Percentiles rank a stretch among this genome's conserved stretches.
These are phyloP conservation scores for Sergeia podlipaevii DNA, from an alignment of 208 protist species.

Conservation along the genomic window DNA sequence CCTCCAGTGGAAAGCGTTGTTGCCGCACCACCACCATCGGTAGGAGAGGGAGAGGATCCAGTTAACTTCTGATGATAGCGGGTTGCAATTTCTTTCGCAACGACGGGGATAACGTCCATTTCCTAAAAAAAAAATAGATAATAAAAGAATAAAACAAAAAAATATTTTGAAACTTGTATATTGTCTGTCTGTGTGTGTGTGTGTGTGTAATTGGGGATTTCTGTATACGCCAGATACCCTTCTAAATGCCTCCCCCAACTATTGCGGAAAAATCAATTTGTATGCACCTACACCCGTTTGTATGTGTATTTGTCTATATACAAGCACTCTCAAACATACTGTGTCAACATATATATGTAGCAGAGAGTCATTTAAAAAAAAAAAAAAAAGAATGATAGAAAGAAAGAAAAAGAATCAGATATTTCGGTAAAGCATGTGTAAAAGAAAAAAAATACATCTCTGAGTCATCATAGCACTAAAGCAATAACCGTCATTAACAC, in stretches of 20 bases:
- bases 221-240: no score
- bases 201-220: background rate
- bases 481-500: no score
- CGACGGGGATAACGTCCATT: constrained; percentile 72
- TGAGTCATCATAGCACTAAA: no score
- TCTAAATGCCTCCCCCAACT: no score
- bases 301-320: constrained; percentile 3
- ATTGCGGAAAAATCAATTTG: no score
- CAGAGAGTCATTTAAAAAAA: no score
- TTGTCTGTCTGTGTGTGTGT: background rate
- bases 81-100: constrained; percentile 63
- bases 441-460: background rate
- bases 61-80: constrained; percentile 53
- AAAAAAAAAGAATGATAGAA: constrained; percentile 3
- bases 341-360: no score
- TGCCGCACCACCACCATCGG: constrained; percentile 15
- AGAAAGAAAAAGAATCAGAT: background rate
- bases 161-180: background rate
- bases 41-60: no score
- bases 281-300: constrained; percentile 5
- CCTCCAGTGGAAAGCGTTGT: constrained; percentile 2
- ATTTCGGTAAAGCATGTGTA: background rate
- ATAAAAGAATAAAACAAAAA: constrained; percentile 12
- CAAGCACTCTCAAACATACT: no score
- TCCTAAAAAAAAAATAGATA: background rate